A percentile compares a stretch with the other conserved stretches of the same genome.
Conservation (phyloP, 1,139 yeast species). For the Sugiyamaella sp. region DNA sequence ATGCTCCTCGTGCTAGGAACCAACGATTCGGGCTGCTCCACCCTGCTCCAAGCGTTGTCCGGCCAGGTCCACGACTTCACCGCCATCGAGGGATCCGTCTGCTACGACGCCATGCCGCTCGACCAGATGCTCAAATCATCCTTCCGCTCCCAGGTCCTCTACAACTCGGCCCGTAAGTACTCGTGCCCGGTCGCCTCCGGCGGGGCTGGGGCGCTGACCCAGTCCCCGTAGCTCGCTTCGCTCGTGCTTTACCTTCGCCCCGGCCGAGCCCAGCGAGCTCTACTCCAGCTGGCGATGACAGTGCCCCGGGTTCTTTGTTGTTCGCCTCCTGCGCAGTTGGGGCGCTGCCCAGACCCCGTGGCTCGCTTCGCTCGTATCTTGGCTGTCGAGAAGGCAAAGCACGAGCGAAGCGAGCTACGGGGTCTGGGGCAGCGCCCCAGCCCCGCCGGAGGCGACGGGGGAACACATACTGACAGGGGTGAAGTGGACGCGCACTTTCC, state of each 20-base stretch:
- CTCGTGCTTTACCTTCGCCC: no score
- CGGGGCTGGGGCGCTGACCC: not conserved
- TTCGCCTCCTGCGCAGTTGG: no score
- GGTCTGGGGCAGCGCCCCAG: not conserved
- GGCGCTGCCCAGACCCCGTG: no score
- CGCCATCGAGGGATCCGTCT: constrained; percentile 47
- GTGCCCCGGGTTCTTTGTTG: no score
- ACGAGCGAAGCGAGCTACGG: not conserved
- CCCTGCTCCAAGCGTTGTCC: constrained; percentile 57
- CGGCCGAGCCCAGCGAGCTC: no score
- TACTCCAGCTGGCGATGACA: no score
- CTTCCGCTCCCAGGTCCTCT: constrained; percentile 55
- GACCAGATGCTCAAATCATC: constrained; percentile 50
- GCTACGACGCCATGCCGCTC: constrained; percentile 53
- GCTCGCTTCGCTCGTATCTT: no score
- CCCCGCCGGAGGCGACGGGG: not conserved
- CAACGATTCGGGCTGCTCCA: constrained; percentile 70
- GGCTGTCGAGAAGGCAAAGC: no score
- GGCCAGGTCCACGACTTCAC: constrained; percentile 51
- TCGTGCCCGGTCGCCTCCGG: not conserved
- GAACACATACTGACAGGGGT: not conserved
- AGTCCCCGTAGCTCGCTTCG: not conserved
- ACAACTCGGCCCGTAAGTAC: constrained; percentile 52
- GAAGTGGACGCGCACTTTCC: constrained; percentile 59
- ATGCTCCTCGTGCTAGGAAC: constrained; percentile 62